Evolutionary conservation across 495 filamentous ascomycete species (phyloP), one percentile per base, ranked within the genome.

Genomic region (Xylaria bambusicola): DNA sequence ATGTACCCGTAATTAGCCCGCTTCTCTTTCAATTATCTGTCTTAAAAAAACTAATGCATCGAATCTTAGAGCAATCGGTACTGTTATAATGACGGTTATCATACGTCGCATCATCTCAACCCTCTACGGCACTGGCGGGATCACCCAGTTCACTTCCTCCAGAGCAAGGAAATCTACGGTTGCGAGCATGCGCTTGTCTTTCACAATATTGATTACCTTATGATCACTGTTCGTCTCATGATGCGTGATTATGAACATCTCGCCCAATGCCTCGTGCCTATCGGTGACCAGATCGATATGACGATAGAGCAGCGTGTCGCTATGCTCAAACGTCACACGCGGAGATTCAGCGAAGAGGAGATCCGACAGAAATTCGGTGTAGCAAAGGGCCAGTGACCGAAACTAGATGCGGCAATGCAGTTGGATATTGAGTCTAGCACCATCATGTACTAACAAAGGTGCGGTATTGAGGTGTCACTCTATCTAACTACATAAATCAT

Each of bases 71-170:
- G 80, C 62, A 91, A 91, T 71, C 82, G 88, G 21, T 85, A 83
- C 74, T 89, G 84, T 63, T 91, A 82, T 77, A 91, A 91, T 66
- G 88, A 90, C 67, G 88, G 88, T 52, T 91, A 89, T 70, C 88
- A 91, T 69, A 89, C 88, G 35, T 88, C 88, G 8, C 88, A 91
- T 68, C 88, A 90, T 67, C 78, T 90, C 9, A 88, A 91, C 70
- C 86, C 88, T 3, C 82, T 77, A 24, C 82, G 87, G 2, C 88
- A 90, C 74, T 91, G 88, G 88, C 80, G 87, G 46, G 86, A 89
- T 41, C 87, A 90, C 65, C 88, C 88, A 3, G 71, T 81, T 27
- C 77, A 85, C 49, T 86, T 91, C 61, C 68, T 90, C n/a, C 76
- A 79, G 59, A 78, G 83, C 53, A 88, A 88, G 66, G 63, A 75